Evolutionary conservation across 352 stramenopile genomes (phyloP).

Genomic region (Globisporangium lucens): DNA sequence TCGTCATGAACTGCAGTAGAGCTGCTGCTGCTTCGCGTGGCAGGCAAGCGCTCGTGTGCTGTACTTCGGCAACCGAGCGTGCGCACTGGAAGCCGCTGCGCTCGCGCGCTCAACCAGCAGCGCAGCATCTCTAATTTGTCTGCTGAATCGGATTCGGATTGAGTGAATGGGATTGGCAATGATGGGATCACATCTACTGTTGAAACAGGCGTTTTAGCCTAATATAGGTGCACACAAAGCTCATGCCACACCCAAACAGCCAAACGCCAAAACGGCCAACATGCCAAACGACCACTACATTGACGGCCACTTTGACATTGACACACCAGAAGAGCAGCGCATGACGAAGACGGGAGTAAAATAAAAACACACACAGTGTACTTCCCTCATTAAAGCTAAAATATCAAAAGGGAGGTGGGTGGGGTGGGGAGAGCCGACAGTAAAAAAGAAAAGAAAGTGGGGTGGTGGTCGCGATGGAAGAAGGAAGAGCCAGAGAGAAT

Average conservation of each 20-base stretch:
- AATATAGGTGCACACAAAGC: background rate
- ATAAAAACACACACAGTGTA: constrained; percentile 13
- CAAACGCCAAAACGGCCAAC: too few species aligned
- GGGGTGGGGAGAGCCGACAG: constrained; percentile 1
- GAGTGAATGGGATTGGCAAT: background rate
- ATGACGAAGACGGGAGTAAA: background rate
- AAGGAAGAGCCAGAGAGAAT: background rate
- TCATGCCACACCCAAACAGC: too few species aligned
- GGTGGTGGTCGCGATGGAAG: background rate
- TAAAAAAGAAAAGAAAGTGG: background rate
- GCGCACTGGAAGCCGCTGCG: background rate
- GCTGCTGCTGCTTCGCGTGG: background rate
- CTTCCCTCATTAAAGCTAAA: constrained; percentile 12
- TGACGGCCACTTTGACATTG: too few species aligned
- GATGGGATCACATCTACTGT: background rate
- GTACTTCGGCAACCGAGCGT: background rate
- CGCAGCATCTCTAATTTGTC: background rate
- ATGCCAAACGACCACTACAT: too few species aligned
- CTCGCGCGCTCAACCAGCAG: background rate
- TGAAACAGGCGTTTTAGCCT: background rate
- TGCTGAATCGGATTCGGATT: background rate
- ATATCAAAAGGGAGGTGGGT: constrained; percentile 9
- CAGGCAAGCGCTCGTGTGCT: background rate
- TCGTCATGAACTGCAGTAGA: background rate
- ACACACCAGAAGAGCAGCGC: too few species aligned